Conservation (phyloP, 1,139 yeast genomes). For the Yamadazyma triangularis region DNA sequence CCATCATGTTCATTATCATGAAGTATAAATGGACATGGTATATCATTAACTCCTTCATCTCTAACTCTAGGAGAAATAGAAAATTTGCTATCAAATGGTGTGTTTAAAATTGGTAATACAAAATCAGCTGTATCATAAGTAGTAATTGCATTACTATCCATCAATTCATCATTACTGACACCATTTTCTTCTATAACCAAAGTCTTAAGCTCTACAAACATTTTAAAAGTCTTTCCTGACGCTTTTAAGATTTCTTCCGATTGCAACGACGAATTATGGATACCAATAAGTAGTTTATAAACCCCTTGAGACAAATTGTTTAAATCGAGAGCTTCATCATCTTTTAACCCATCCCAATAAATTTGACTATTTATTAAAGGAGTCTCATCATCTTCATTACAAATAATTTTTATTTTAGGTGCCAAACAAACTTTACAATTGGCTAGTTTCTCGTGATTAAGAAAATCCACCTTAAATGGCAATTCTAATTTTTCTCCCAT, state of each 20-base stretch:
- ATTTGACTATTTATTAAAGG: slow-evolving; percentile 18
- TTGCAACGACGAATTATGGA: slow-evolving; percentile 16
- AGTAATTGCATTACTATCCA: slow-evolving; percentile 11
- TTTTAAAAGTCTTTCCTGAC: slow-evolving; percentile 7
- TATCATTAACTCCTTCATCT: slow-evolving; percentile 17
- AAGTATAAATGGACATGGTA: slow-evolving; percentile 43
- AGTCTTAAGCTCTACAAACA: slow-evolving; percentile 22
- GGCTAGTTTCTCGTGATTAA: slow-evolving; percentile 13
- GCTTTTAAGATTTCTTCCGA: slow-evolving; percentile 9
- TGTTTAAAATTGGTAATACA: slow-evolving; percentile 25
- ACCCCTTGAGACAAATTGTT: slow-evolving; percentile 5
- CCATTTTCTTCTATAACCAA: slow-evolving; percentile 17
- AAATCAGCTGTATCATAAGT: slow-evolving; percentile 27
- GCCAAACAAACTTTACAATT: slow-evolving; percentile 19
- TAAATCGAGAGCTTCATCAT: slow-evolving; percentile 35
- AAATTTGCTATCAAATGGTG: slow-evolving; percentile 33
- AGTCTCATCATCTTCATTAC: slow-evolving; percentile 11
- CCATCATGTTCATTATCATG: slow-evolving; percentile 12
- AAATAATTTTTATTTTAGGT: slow-evolving; percentile 17
- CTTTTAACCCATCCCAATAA: slow-evolving; percentile 37
- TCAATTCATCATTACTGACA: slow-evolving; percentile 3
- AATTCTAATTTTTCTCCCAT: slow-evolving; percentile 27
- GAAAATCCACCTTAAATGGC: slow-evolving; percentile 17
- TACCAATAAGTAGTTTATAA: slow-evolving; percentile 16
- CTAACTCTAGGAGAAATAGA: slow-evolving; percentile 36